phyloP scores from a whole-genome alignment of 306 rosid species.

The Casuarina cunninghamiana region DNA sequence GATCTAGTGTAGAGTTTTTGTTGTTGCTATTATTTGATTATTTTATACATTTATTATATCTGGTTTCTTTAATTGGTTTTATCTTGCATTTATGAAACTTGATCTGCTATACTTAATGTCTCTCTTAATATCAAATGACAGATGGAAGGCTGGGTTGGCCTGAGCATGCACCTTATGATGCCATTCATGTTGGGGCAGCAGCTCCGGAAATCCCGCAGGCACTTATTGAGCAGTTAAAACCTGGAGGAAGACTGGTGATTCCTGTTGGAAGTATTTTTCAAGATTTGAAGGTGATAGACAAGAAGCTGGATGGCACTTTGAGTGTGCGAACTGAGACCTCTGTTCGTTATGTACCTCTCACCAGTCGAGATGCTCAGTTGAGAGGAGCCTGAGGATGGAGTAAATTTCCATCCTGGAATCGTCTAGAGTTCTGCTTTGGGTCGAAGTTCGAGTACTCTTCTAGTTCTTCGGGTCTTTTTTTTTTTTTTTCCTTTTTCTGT shows the following conservation, averaged over 20 bases:
- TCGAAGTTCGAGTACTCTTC: background rate
- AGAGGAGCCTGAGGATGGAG: conserved; percentile 35
- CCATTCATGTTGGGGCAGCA: conserved; percentile 98
- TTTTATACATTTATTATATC: too few species aligned
- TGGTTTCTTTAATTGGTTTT: too few species aligned
- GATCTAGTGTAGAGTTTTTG: background rate
- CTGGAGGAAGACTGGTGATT: conserved; percentile 95
- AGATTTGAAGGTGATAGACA: conserved; percentile 86
- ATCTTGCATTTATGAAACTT: too few species aligned
- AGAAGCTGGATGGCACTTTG: conserved; percentile 72
- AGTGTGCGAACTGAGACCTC: conserved; percentile 60
- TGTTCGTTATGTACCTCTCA: conserved; percentile 90
- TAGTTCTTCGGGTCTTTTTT: background rate
- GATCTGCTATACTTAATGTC: too few species aligned
- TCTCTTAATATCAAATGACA: conserved; percentile 23
- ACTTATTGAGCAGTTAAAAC: conserved; percentile 85
- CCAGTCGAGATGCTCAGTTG: conserved; percentile 82
- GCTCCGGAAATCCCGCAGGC: conserved; percentile 82
- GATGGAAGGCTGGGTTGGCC: conserved; percentile 97
- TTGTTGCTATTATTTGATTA: too few species aligned
- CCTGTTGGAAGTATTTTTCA: conserved; percentile 85
- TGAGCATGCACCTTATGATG: conserved; percentile 80
- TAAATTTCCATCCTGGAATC: conserved; percentile 8
- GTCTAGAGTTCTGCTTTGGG: background rate
- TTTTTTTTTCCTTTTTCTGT: background rate